These are phyloP conservation scores for Sparassis latifolia DNA, from an alignment of 1,284 basidiomycete species.

Conservation along the genomic window DNA sequence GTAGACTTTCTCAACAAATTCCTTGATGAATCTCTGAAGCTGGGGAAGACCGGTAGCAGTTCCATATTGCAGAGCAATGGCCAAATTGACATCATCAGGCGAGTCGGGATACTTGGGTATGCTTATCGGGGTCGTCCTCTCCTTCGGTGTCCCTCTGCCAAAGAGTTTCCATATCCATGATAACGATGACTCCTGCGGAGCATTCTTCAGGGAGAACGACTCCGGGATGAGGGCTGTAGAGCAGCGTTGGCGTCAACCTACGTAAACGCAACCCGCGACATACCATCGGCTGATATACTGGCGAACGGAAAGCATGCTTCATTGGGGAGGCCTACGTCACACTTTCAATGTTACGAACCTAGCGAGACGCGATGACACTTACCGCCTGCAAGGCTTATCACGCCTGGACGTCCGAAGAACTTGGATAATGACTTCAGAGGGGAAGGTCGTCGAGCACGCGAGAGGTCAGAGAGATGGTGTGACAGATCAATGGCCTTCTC, in stretches of 20 bases:
- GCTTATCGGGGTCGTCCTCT: slow-evolving; percentile 43
- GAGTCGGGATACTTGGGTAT: slow-evolving; percentile 56
- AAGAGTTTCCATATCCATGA: slow-evolving; percentile 69
- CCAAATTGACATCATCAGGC: slow-evolving; percentile 53
- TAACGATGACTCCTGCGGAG: slow-evolving; percentile 30
- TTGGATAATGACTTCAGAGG: slow-evolving; percentile 63
- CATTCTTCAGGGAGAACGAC: slow-evolving; percentile 26
- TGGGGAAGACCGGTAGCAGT: slow-evolving; percentile 47
- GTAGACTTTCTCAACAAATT: slow-evolving; percentile 60
- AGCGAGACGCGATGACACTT: slow-evolving; percentile 9
- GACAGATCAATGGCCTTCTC: slow-evolving; percentile 48
- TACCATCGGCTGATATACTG: slow-evolving; percentile 41
- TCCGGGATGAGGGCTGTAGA: slow-evolving; percentile 28
- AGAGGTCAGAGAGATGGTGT: slow-evolving; percentile 52
- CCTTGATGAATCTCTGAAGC: slow-evolving; percentile 46
- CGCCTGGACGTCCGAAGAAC: slow-evolving; percentile 42
- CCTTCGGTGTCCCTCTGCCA: slow-evolving; percentile 27
- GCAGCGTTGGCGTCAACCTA: neutral
- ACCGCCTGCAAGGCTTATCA: slow-evolving; percentile 58
- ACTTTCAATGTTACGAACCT: too few relatives aligned
- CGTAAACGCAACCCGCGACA: neutral
- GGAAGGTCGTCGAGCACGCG: slow-evolving; percentile 45
- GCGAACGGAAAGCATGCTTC: slow-evolving; percentile 61
- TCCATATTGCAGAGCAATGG: slow-evolving; percentile 72
- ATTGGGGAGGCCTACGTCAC: slow-evolving; percentile 46